Evolutionary conservation across 495 filamentous ascomycete species (phyloP), one percentile per base, ranked within the genome.

Genomic region (Talaromyces proteolyticus): DNA sequence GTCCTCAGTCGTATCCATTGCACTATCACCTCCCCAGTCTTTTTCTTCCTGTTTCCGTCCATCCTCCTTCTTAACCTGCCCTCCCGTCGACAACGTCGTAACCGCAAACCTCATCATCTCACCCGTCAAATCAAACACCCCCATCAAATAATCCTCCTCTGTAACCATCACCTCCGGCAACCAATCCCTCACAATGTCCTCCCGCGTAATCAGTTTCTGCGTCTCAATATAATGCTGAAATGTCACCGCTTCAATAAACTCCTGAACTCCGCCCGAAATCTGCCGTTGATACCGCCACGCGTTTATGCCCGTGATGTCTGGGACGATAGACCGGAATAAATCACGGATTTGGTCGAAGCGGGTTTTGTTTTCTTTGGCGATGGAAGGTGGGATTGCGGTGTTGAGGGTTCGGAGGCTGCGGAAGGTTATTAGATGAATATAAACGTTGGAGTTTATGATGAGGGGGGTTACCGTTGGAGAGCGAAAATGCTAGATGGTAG

Each of bases 71-170:
- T 52, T 38, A n/a, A 50, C 39, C 37, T 50, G 42, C 19, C 45
- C 50, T 16, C 63, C 63, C 5, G 66, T 57, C 6, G 71, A 72
- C 44, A 74, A 51, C 3, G 79, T 77, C 14, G 88, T 89, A 25
- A 96, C 92, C 0, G 88, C 90, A 66, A 95, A 96, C 23, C 90
- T 77, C 93, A 98, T 98, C 69, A 97, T 76, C 66, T 98, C 93
- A 8, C 93, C 93, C 0, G 87, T 86, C 43, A 96, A 74, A 65
- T 98, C 93, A 56, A 95, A 96, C 6, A 98, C 69, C 4, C 94
- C 93, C 52, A 94, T 85, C 21, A 96, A 57, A 61, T 95, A 97
- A 64, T 98, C 93, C 7, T 91, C 83, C 21, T 80, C 75, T 4
- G 88, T 88, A 18, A 77, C 56, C n/a, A 88, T 58, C 37, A 96